phyloP scores from a whole-genome alignment of 2,329 filamentous ascomycete species.

The Cytospora leucostoma region DNA sequence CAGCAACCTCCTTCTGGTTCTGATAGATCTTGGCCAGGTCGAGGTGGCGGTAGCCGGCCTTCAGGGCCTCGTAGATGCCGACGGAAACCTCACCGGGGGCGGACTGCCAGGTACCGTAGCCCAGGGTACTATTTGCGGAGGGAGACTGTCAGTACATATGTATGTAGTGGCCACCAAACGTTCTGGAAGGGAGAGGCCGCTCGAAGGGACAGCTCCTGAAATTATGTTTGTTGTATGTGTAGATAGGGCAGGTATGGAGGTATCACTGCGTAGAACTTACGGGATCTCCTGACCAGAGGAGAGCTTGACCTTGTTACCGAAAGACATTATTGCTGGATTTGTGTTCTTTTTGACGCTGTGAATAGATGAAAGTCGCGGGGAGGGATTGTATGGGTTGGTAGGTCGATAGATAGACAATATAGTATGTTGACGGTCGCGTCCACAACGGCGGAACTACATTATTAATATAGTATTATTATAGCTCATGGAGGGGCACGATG shows the following conservation, averaged over 20 bases:
- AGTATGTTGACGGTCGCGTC: not conserved
- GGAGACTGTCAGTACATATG: conserved; percentile 1
- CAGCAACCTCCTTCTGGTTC: conserved; percentile 63
- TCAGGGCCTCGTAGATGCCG: conserved; percentile 65
- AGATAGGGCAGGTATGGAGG: conserved; percentile 30
- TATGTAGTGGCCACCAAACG: not conserved
- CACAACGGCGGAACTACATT: conserved; percentile 15
- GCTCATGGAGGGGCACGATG: conserved; percentile 22
- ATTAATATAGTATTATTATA: too few species aligned
- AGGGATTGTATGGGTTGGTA: not conserved
- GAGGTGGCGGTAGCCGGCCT: conserved; percentile 65
- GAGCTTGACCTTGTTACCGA: conserved; percentile 57
- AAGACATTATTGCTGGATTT: conserved; percentile 50
- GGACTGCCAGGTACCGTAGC: conserved; percentile 67
- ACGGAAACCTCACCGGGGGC: conserved; percentile 63
- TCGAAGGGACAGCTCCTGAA: too few species aligned
- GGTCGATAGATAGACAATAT: not conserved
- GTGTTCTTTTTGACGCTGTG: not conserved
- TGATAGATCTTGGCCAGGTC: conserved; percentile 58
- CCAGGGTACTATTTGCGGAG: conserved; percentile 23
- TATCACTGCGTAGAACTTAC: conserved; percentile 38
- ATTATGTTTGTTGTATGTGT: too few species aligned
- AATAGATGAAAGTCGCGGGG: not conserved
- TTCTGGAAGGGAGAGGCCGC: not conserved
- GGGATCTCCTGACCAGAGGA: conserved; percentile 68